Evolutionary conservation across 2,329 filamentous ascomycete genomes (phyloP).

Genomic region (Talaromyces sp.): DNA sequence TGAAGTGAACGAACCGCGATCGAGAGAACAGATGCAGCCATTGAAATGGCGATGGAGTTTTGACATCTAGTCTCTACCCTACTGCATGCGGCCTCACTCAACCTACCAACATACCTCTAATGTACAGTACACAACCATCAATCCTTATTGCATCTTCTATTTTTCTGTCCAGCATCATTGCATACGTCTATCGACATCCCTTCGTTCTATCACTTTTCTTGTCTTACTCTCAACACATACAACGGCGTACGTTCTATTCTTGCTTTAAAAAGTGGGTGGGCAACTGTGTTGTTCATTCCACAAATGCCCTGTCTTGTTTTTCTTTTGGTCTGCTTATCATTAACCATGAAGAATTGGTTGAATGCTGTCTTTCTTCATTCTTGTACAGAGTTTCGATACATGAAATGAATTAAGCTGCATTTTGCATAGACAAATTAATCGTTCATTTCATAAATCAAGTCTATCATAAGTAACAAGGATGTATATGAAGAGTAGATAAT

Average conservation of each 20-base stretch:
- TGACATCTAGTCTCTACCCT: constrained; percentile 33
- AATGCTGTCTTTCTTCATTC: neutral
- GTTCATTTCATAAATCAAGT: neutral
- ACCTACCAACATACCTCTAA: neutral
- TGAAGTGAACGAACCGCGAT: constrained; percentile 35
- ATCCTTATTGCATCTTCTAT: neutral
- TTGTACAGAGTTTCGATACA: neutral
- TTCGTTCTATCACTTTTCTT: neutral
- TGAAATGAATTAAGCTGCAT: constrained; percentile 3
- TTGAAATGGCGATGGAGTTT: constrained; percentile 44
- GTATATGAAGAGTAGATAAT: neutral
- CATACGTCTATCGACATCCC: constrained; percentile 9
- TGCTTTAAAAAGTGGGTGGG: neutral
- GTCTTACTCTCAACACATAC: constrained; percentile 5
- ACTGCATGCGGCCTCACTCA: neutral
- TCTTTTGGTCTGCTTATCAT: neutral
- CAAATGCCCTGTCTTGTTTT: neutral
- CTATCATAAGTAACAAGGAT: neutral
- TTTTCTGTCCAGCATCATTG: constrained; percentile 5
- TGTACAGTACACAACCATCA: constrained; percentile 17
- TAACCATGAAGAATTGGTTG: neutral
- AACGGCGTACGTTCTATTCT: constrained; percentile 1
- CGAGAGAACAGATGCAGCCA: constrained; percentile 29
- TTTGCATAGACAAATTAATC: neutral
- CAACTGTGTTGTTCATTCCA: neutral